Conservation (phyloP, 2,329 filamentous ascomycete species). For the Helminthosporium solani region DNA sequence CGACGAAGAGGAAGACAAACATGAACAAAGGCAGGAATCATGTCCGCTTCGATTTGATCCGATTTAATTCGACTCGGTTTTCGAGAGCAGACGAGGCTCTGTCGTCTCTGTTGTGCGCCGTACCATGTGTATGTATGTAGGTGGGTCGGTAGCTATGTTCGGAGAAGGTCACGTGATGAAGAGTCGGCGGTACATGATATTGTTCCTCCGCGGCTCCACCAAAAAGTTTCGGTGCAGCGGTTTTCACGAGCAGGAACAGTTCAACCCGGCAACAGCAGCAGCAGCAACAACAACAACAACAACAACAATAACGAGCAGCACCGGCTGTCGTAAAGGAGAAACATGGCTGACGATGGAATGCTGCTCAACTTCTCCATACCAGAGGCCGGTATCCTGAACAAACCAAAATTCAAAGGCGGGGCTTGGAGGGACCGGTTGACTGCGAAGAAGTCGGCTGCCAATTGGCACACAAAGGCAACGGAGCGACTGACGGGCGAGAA, state of each 20-base stretch:
- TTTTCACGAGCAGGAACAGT: constrained; percentile 2
- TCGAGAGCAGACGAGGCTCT: constrained; percentile 19
- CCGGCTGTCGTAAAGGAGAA: constrained; percentile 6
- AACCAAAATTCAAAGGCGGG: constrained; percentile 76
- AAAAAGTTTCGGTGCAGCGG: constrained; percentile 17
- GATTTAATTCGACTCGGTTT: too few species aligned
- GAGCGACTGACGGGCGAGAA: constrained; percentile 33
- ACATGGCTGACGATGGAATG: constrained; percentile 93
- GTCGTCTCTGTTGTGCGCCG: constrained; percentile 26
- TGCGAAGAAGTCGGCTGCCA: constrained; percentile 68
- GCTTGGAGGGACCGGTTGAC: constrained; percentile 85
- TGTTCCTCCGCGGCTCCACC: constrained; percentile 16
- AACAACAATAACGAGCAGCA: constrained; percentile 1
- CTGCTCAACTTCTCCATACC: constrained; percentile 86
- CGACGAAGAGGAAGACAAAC: too few species aligned
- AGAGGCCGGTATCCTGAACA: constrained; percentile 64
- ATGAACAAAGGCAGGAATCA: constrained; percentile 13
- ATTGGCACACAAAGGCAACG: constrained; percentile 50
- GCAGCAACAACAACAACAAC: too few species aligned
- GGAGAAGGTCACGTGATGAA: constrained; percentile 19
- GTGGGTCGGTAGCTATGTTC: constrained; percentile 24
- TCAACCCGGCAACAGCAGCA: too few species aligned
- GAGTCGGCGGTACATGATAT: constrained; percentile 1
- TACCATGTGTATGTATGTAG: too few species aligned
- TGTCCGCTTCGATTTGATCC: constrained; percentile 13